phyloP scores from a whole-genome alignment of 1,284 basidiomycete species.

The Cryptococcus floricola region DNA sequence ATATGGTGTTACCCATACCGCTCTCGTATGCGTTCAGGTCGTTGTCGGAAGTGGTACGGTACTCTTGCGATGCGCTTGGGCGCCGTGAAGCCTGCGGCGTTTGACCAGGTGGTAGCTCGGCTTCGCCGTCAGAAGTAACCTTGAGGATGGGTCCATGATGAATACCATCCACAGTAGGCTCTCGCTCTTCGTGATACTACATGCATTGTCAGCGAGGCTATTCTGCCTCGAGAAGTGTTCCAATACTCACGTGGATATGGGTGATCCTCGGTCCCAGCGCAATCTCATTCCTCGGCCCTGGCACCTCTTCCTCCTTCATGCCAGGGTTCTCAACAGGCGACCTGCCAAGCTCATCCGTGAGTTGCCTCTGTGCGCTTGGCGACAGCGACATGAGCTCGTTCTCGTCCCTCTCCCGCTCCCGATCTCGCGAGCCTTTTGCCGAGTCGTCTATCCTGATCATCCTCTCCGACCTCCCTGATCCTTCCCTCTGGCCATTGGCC shows the following conservation, averaged over 20 bases:
- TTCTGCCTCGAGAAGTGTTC: neutral
- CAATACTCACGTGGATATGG: constrained; percentile 35
- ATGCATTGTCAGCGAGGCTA: constrained; percentile 2
- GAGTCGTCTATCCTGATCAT: neutral
- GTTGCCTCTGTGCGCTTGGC: constrained; percentile 4
- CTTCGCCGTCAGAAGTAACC: constrained; percentile 33
- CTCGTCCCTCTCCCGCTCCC: neutral
- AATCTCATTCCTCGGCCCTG: constrained; percentile 42
- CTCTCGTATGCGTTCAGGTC: constrained; percentile 14
- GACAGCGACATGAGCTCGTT: neutral
- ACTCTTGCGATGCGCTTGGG: neutral
- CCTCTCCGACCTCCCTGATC: neutral
- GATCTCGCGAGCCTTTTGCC: neutral
- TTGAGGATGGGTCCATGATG: constrained; percentile 28
- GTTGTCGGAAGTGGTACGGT: constrained; percentile 2
- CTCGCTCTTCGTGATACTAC: constrained; percentile 22
- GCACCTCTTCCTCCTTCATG: constrained; percentile 38
- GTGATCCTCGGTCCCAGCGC: constrained; percentile 38
- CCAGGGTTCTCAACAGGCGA: constrained; percentile 25
- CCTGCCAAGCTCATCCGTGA: constrained; percentile 33
- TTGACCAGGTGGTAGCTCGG: constrained; percentile 31
- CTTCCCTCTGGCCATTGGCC: neutral
- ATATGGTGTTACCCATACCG: constrained; percentile 8
- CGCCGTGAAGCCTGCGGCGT: constrained; percentile 24
- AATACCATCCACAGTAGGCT: constrained; percentile 19